Evolutionary conservation across 2,329 filamentous ascomycete genomes (phyloP).

Genomic region (Fusarium guadeloupense): DNA sequence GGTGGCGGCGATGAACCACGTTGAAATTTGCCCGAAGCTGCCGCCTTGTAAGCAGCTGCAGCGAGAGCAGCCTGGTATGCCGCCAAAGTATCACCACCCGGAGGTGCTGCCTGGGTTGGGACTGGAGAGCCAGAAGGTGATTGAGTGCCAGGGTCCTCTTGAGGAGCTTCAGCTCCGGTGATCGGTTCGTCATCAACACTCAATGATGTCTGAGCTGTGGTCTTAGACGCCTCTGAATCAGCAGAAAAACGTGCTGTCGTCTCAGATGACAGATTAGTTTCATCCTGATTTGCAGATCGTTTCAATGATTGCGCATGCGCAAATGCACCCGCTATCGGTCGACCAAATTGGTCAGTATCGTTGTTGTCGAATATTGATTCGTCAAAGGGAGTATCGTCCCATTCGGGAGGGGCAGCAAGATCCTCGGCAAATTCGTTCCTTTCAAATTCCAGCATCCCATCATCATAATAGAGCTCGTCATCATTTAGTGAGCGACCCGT

Average conservation of each 20-base stretch:
- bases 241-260: conserved; percentile 56
- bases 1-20: conserved; percentile 62
- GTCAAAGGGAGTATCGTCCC: conserved; percentile 69
- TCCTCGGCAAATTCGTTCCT: conserved; percentile 57
- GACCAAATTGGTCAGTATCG: conserved; percentile 69
- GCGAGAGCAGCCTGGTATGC: conserved; percentile 87
- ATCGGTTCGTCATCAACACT: conserved; percentile 45
- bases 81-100: conserved; percentile 51
- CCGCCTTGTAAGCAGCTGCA: conserved; percentile 80
- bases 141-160: conserved; percentile 6
- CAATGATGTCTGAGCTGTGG: conserved; percentile 64
- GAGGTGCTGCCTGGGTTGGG: conserved; percentile 11
- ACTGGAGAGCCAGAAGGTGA: conserved; percentile 18
- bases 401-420: conserved; percentile 52
- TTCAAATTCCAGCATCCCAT: conserved; percentile 63
- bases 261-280: conserved; percentile 58
- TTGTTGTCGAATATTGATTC: conserved; percentile 78
- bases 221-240: conserved; percentile 55
- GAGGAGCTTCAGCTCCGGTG: conserved; percentile 7
- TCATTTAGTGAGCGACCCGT: conserved; percentile 45
- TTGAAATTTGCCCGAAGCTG: conserved; percentile 77
- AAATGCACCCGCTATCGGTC: conserved; percentile 68
- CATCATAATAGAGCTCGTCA: conserved; percentile 77
- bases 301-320: conserved; percentile 61
- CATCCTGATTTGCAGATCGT: conserved; percentile 44